Base-by-base conservation (phyloP, 352 stramenopile genomes). In the Phytophthora crassamura region DNA sequence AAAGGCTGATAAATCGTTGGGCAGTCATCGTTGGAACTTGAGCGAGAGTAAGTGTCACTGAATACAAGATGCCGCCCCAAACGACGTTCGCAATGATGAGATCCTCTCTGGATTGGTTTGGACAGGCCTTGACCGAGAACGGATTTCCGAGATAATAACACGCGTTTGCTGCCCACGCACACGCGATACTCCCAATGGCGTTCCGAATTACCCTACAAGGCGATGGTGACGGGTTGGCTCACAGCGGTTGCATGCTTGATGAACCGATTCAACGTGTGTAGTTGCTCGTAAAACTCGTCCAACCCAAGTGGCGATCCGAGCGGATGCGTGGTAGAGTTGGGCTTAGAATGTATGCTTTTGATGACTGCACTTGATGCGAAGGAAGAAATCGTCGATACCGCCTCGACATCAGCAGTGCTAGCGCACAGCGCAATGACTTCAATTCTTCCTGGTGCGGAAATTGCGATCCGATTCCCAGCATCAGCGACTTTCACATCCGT, bases 241-340 rank as follows among this genome's bases (percentile, higher is more conserved):
- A 67, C 65, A 34, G 40, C 53, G 2, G 43, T 59, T 34, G 74
- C 74, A 30, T 76, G 57, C 12, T 56, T 67, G 30, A 80, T 40
- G 18, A 80, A 80, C 20, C 38, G 49, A 7, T 38, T 43, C 0
- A 82, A 22, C 46, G 46, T 69, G 42, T 73, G 42, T 9, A 83
- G 62, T 33, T 75, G 75, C 0, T 41, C 54, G 36, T 42, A 41
- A 10, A 54, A 54, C 9, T 33, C 16, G 14, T 54, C 47, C n/a
- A 54, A 20, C 7, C 28, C 5, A 5, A n/a, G 25, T 42, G 48
- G 20, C 2, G 34, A 14, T 36, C 14, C 34, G 8, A 46, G 7
- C 12, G 40, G 40, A n/a, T 28, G 16, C 16, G 15, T 47, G 10
- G 7, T 15, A 12, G 1, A 5, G 8, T 30, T 47, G n/a, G 18